A percentile compares a stretch with the other conserved stretches of the same genome.
Conservation (phyloP, 139 green algal species). For the Pleodorina starrii region DNA sequence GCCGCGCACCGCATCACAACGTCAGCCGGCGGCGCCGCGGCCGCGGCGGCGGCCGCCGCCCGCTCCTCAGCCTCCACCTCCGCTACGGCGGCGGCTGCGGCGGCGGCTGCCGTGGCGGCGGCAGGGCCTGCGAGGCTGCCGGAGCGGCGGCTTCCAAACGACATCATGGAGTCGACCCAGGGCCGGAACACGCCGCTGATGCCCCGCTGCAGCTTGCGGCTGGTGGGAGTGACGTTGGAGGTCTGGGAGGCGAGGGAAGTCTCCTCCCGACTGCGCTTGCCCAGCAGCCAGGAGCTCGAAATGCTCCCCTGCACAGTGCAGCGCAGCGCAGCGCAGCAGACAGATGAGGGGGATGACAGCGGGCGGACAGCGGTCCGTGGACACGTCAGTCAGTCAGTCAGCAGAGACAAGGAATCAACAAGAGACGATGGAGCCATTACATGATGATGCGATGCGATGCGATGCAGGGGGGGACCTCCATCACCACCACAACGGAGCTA, state of each 20-base stretch:
- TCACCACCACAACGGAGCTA: too few species aligned
- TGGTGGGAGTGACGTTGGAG: neutral
- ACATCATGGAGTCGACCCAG: neutral
- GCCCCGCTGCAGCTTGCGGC: constrained; percentile 35
- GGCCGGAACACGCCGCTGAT: constrained; percentile 18
- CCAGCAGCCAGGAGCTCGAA: neutral
- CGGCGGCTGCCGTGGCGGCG: neutral
- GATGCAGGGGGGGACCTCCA: too few species aligned
- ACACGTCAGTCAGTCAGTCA: too few species aligned
- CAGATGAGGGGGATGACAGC: neutral
- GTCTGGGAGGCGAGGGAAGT: neutral
- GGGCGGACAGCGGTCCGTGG: too few species aligned
- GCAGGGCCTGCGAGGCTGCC: neutral
- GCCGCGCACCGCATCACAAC: neutral
- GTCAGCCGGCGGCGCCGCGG: neutral
- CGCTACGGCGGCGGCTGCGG: neutral
- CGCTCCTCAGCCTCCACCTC: neutral
- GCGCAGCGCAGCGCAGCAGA: too few species aligned
- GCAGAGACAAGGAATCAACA: too few species aligned
- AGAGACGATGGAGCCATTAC: too few species aligned
- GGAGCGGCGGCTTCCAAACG: constrained; percentile 15
- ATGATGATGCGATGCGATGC: too few species aligned
- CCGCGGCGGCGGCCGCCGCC: neutral
- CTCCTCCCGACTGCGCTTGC: constrained; percentile 19
- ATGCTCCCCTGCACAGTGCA: constrained; percentile 12